Evolutionary conservation across 345 rosid genomes (phyloP).

Genomic region (Turnera subulata): DNA sequence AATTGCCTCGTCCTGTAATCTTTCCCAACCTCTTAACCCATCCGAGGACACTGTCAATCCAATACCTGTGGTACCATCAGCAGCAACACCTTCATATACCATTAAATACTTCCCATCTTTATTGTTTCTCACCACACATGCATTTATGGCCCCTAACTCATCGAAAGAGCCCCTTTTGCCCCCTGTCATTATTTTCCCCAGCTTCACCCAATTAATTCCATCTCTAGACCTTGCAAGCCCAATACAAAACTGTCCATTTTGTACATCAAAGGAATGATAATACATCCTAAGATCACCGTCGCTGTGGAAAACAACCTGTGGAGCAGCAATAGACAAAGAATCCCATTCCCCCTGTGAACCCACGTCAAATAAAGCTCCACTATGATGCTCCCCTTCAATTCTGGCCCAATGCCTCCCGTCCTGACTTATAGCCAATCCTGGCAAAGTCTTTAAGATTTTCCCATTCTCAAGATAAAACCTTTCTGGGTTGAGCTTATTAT

Average conservation of each 20-base stretch:
- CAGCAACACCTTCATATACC: slow-evolving; percentile 65
- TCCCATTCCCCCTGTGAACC: slow-evolving; percentile 80
- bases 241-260: slow-evolving; percentile 40
- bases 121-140: slow-evolving; percentile 52
- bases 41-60: slow-evolving; percentile 60
- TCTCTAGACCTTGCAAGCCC: slow-evolving; percentile 86
- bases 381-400: slow-evolving; percentile 84
- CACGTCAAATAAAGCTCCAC: slow-evolving; percentile 74
- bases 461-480: slow-evolving; percentile 25
- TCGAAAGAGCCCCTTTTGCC: slow-evolving; percentile 43
- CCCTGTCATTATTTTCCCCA: slow-evolving; percentile 63
- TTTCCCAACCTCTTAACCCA: slow-evolving; percentile 60
- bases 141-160: slow-evolving; percentile 52
- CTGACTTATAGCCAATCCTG: slow-evolving; percentile 79
- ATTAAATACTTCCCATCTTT: slow-evolving; percentile 62
- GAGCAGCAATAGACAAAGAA: slow-evolving; percentile 59
- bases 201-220: slow-evolving; percentile 73
- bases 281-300: slow-evolving; percentile 74
- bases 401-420: slow-evolving; percentile 91
- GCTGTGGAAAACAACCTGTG: slow-evolving; percentile 66
- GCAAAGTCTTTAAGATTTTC: slow-evolving; percentile 44
- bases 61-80: slow-evolving; percentile 43
- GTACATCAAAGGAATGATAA: slow-evolving; percentile 66
- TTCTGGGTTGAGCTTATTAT: too few species aligned
- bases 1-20: slow-evolving; percentile 38